These are phyloP conservation scores for Letharia columbiana DNA, from an alignment of 495 filamentous ascomycete genomes.

Conservation along the genomic window DNA sequence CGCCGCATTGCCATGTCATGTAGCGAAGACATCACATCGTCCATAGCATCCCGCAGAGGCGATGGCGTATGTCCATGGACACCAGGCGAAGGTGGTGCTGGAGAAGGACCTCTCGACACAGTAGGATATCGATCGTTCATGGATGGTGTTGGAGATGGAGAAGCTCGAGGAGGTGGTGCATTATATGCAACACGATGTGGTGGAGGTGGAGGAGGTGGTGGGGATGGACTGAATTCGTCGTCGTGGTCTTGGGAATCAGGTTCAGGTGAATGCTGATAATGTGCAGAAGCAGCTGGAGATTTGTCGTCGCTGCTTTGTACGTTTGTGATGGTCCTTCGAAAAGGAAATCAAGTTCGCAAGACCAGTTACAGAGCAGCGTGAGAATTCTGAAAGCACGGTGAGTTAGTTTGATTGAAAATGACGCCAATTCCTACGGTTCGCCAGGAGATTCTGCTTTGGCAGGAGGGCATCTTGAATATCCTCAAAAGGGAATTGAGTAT, in stretches of 20 bases:
- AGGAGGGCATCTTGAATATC: too few relatives aligned
- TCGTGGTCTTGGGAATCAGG: slow-evolving; percentile 34
- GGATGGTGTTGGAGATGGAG: slow-evolving; percentile 35
- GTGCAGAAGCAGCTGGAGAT: slow-evolving; percentile 31
- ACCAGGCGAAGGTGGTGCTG: slow-evolving; percentile 55
- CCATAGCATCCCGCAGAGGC: slow-evolving; percentile 87
- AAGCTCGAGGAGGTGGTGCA: slow-evolving; percentile 25
- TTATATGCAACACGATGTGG: slow-evolving; percentile 31
- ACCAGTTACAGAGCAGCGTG: too few relatives aligned
- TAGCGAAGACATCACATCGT: slow-evolving; percentile 94
- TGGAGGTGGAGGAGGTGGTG: slow-evolving; percentile 34
- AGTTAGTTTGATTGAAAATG: too few relatives aligned
- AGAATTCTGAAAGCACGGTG: too few relatives aligned
- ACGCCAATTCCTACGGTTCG: too few relatives aligned
- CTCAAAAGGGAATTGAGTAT: too few relatives aligned
- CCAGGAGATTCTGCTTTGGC: too few relatives aligned
- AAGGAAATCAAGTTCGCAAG: too few relatives aligned
- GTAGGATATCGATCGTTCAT: slow-evolving; percentile 44
- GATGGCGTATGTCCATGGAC: slow-evolving; percentile 72
- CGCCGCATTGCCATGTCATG: slow-evolving; percentile 71
- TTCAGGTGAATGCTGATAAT: slow-evolving; percentile 28
- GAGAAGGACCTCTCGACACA: slow-evolving; percentile 50
- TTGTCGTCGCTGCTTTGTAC: neutral
- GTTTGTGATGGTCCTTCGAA: too few relatives aligned
- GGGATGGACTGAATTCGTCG: slow-evolving; percentile 28